Percentiles rank a stretch among this genome's conserved stretches.
Conservation (phyloP, 2,329 filamentous ascomycete species). For the Coniochaeta sp. region DNA sequence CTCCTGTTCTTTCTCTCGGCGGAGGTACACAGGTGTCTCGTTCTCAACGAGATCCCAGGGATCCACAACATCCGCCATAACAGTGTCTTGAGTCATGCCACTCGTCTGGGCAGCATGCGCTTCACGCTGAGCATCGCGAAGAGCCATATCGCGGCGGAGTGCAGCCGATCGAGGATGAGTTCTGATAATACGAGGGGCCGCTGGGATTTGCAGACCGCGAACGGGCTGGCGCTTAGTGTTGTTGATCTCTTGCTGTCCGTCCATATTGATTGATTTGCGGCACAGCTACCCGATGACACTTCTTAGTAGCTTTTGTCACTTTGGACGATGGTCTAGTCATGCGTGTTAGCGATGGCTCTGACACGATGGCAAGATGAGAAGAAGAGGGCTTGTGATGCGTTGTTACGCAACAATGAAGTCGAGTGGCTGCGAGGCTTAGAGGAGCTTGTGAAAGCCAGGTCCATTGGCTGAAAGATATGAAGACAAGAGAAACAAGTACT, state of each 20-base stretch:
- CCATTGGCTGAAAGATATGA: not conserved
- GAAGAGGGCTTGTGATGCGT: not conserved
- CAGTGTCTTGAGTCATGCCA: not conserved
- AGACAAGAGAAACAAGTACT: not conserved
- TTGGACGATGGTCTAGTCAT: not conserved
- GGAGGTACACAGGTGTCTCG: not conserved
- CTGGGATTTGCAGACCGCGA: not conserved
- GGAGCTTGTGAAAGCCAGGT: not conserved
- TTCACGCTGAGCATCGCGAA: not conserved
- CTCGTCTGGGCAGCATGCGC: not conserved
- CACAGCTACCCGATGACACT: not conserved
- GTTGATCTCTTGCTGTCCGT: not conserved
- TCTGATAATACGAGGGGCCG: not conserved
- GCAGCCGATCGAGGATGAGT: not conserved
- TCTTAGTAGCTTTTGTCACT: not conserved
- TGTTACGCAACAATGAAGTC: not conserved
- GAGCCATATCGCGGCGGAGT: not conserved
- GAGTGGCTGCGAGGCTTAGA: not conserved
- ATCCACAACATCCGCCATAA: not conserved
- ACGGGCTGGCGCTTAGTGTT: not conserved
- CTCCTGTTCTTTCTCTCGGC: not conserved
- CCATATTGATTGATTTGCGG: not conserved
- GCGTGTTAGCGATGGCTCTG: not conserved
- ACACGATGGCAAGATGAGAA: not conserved
- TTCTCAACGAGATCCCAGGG: not conserved